Conservation (phyloP, 179 eudicot genomes). For the Carnegiea gigantea region DNA sequence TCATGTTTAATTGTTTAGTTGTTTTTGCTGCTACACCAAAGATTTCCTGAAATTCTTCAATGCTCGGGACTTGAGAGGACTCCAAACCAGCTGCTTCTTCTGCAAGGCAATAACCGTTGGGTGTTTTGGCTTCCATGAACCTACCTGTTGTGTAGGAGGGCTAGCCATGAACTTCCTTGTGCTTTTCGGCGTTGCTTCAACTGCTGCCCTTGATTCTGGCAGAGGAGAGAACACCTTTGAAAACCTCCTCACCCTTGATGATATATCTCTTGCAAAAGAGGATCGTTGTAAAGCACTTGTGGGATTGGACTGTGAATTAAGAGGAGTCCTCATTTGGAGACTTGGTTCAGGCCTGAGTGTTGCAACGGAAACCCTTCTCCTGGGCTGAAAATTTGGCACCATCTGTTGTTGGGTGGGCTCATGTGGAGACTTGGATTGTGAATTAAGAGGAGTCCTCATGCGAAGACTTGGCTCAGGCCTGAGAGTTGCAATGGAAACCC, state of each 20-base stretch:
- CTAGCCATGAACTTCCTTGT: slow-evolving; percentile 72
- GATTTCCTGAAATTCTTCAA: slow-evolving; percentile 35
- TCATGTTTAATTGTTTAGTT: too few relatives aligned
- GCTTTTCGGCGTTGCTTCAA: slow-evolving; percentile 59
- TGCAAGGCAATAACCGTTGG: slow-evolving; percentile 76
- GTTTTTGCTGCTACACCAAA: not conserved
- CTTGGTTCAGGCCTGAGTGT: slow-evolving; percentile 42
- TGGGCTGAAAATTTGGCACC: slow-evolving; percentile 42
- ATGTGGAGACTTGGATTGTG: slow-evolving; percentile 2
- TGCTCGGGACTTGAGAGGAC: slow-evolving; percentile 61
- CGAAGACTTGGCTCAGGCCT: slow-evolving; percentile 42
- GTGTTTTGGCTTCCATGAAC: slow-evolving; percentile 84
- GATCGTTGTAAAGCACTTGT: slow-evolving; percentile 50
- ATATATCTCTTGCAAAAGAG: slow-evolving; percentile 58
- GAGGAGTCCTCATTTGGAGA: slow-evolving; percentile 37
- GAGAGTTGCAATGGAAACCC: slow-evolving; percentile 68
- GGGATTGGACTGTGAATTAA: slow-evolving; percentile 24
- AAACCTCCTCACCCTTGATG: slow-evolving; percentile 60
- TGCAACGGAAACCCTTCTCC: slow-evolving; percentile 45
- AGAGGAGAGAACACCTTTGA: slow-evolving; percentile 57
- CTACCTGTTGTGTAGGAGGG: slow-evolving; percentile 59
- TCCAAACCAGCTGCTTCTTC: slow-evolving; percentile 74
- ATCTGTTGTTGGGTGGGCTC: slow-evolving; percentile 18
- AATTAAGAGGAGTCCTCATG: slow-evolving; percentile 37
- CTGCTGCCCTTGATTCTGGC: slow-evolving; percentile 33